phyloP scores from a whole-genome alignment of 805 yeast species.

The Clavispora carvajalis region DNA sequence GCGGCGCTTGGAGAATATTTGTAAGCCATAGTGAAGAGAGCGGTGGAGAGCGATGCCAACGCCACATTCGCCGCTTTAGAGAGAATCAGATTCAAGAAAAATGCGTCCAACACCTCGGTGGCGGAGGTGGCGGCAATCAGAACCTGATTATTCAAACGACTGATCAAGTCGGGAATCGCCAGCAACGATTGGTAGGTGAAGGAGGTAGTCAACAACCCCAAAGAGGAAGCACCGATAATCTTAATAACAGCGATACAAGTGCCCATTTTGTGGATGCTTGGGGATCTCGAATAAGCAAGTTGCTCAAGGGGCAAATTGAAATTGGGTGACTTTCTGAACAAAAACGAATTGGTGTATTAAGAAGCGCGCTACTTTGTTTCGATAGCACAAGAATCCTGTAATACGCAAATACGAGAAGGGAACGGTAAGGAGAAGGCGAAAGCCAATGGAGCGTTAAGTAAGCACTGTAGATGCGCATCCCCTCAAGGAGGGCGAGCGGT shows the following conservation, averaged over 20 bases:
- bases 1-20: conserved; percentile 48
- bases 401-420: too few species aligned
- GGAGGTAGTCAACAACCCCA: conserved; percentile 60
- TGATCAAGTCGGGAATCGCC: conserved; percentile 25
- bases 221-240: conserved; percentile 57
- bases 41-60: conserved; percentile 42
- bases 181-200: conserved; percentile 37
- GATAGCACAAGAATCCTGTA: too few species aligned
- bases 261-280: conserved; percentile 21
- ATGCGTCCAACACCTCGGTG: conserved; percentile 14
- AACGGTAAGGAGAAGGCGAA: not conserved
- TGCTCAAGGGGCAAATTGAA: not conserved
- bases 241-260: conserved; percentile 46
- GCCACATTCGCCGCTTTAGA: conserved; percentile 27
- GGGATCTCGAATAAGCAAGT: too few species aligned
- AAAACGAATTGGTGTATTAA: not conserved
- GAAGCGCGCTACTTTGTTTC: too few species aligned
- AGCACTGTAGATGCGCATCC: not conserved
- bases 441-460: not conserved
- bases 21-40: conserved; percentile 52
- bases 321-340: not conserved
- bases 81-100: conserved; percentile 17
- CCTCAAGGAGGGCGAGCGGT: not conserved
- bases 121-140: conserved; percentile 4
- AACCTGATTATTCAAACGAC: conserved; percentile 22